phyloP scores from a whole-genome alignment of 371 early-diverging fungal genomes.

The Rozella allomycis region DNA sequence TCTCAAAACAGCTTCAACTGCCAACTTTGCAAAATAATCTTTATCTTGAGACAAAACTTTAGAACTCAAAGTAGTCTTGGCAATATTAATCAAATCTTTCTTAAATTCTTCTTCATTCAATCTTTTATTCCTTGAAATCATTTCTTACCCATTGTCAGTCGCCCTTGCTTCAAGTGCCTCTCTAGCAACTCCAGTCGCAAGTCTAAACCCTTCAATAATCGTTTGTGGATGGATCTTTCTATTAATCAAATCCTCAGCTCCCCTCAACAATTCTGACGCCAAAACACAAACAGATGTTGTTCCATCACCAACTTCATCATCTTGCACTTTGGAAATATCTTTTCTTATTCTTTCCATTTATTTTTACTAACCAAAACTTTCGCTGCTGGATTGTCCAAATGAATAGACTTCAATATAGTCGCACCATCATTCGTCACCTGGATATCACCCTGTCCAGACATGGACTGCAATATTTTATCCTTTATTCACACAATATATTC shows the following conservation, averaged over 20 bases:
- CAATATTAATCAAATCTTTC: slow-evolving; percentile 82
- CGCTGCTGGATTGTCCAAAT: slow-evolving; percentile 94
- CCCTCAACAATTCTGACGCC: slow-evolving; percentile 86
- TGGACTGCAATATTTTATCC: slow-evolving; percentile 91
- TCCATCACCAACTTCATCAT: slow-evolving; percentile 99
- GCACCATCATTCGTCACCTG: slow-evolving; percentile 99
- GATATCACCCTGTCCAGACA: slow-evolving; percentile 50
- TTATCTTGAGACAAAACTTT: slow-evolving; percentile 94
- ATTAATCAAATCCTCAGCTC: slow-evolving; percentile 81
- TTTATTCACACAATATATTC: slow-evolving; percentile 1
- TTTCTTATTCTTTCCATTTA: not conserved
- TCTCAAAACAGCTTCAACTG: slow-evolving; percentile 89
- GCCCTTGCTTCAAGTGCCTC: slow-evolving; percentile 65
- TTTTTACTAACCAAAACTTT: slow-evolving; percentile 81
- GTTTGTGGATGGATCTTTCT: slow-evolving; percentile 95
- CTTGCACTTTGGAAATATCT: slow-evolving; percentile 93
- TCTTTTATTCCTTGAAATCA: slow-evolving; percentile 7
- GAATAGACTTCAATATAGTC: slow-evolving; percentile 94
- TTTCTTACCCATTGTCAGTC: slow-evolving; percentile 39
- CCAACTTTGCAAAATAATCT: slow-evolving; percentile 86
- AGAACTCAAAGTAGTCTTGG: slow-evolving; percentile 91
- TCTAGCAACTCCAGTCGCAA: slow-evolving; percentile 70
- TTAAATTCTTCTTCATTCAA: slow-evolving; percentile 41
- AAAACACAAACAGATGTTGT: slow-evolving; percentile 98
- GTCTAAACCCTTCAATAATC: slow-evolving; percentile 88